A percentile compares a stretch with the other conserved stretches of the same genome.
phyloP scores from a whole-genome alignment of 352 stramenopile genomes.

The Phytophthora nicotianae region DNA sequence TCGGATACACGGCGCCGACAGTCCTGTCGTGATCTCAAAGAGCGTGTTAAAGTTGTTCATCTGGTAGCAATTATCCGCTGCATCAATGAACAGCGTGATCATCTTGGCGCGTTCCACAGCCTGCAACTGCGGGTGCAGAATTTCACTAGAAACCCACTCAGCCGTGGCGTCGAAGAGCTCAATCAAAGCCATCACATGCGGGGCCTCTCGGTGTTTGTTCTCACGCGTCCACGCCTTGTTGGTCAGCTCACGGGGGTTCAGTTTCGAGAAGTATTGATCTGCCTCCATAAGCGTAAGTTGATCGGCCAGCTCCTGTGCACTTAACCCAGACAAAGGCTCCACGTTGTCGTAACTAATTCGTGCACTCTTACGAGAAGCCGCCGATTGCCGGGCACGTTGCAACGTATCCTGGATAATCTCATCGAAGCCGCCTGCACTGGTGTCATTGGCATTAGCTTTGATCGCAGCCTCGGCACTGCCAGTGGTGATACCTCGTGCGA shows the following conservation, averaged over 20 bases:
- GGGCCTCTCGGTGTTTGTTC: conserved; percentile 80
- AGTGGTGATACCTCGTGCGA: conserved; percentile 68
- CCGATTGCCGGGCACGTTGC: conserved; percentile 57
- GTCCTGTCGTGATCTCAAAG: conserved; percentile 80
- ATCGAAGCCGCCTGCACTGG: conserved; percentile 35
- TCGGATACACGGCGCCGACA: conserved; percentile 82
- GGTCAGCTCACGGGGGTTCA: conserved; percentile 79
- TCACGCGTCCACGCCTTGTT: conserved; percentile 89
- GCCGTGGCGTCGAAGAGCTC: conserved; percentile 86
- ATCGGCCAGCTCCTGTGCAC: conserved; percentile 73
- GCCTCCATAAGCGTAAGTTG: conserved; percentile 85
- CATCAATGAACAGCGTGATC: conserved; percentile 86
- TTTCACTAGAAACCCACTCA: conserved; percentile 89
- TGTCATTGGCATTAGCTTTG: conserved; percentile 30
- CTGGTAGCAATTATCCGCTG: conserved; percentile 79
- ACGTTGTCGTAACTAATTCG: conserved; percentile 82
- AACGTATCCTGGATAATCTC: conserved; percentile 79
- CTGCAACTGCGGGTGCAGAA: conserved; percentile 85
- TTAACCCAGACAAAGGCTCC: conserved; percentile 66
- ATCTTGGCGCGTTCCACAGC: conserved; percentile 81
- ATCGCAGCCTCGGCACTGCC: conserved; percentile 49
- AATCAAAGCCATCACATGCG: conserved; percentile 83
- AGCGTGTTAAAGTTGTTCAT: conserved; percentile 92
- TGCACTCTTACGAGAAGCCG: conserved; percentile 61
- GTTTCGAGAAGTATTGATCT: conserved; percentile 72